Conservation (phyloP, 1,284 basidiomycete species). For the Ustilago shanxiensis region DNA sequence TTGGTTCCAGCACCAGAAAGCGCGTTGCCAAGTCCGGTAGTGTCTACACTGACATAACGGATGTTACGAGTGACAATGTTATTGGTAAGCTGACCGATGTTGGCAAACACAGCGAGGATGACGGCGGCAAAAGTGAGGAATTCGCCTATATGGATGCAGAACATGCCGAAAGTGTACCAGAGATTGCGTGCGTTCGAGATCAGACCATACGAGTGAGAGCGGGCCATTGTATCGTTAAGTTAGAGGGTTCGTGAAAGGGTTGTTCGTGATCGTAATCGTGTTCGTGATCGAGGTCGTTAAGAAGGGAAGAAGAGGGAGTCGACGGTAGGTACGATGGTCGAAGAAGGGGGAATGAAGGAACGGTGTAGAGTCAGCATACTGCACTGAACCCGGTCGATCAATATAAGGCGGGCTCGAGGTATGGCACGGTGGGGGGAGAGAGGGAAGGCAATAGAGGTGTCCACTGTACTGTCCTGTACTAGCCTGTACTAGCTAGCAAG, state of each 20-base stretch:
- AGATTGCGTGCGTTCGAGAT: conserved; percentile 18
- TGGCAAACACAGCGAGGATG: conserved; percentile 61
- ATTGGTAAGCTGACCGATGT: conserved; percentile 64
- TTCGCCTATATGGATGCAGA: conserved; percentile 56
- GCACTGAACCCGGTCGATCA: neutral
- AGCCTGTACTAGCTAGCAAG: neutral
- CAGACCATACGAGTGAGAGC: conserved; percentile 6
- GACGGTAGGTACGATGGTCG: neutral
- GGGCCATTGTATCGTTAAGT: conserved; percentile 6
- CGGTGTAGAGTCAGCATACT: neutral
- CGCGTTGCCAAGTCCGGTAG: conserved; percentile 37
- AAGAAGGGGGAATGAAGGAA: neutral
- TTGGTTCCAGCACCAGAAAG: conserved; percentile 23
- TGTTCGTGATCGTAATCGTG: neutral
- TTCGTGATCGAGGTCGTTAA: neutral
- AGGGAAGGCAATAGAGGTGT: too few species aligned
- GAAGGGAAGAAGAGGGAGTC: neutral
- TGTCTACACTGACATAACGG: conserved; percentile 51
- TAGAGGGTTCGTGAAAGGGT: neutral
- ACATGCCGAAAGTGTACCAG: conserved; percentile 24
- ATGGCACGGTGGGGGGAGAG: neutral
- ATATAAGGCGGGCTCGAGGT: neutral
- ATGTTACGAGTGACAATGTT: conserved; percentile 69
- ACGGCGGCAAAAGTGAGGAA: conserved; percentile 67
- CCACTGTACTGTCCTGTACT: too few species aligned